Evolutionary conservation across 1,284 basidiomycete genomes (phyloP), one percentile per base, ranked within the genome.

Genomic region (Ceratobasidium sp.): DNA sequence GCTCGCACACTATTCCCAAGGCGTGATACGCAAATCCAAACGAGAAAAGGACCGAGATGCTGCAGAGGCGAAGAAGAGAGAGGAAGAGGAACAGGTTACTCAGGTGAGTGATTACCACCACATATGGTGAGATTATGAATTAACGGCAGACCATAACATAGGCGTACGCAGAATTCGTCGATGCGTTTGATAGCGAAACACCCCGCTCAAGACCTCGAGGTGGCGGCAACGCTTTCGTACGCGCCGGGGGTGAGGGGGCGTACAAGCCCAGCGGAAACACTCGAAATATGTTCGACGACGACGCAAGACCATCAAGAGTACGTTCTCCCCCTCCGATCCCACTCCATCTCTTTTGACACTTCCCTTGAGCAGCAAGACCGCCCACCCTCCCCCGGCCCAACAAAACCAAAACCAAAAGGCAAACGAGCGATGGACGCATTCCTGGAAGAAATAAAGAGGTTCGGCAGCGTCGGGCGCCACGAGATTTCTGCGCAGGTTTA

Each of bases 341-440:
- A 2, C 40, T 18, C 56, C 44, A n/a, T 39, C 18, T 60, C 20
- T 60, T 26, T 46, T 44, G 63, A 53, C 18, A 5, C 26, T 39
- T 42, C 39, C 40, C 40, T 55, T 13, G 40, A 73, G 78, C 26
- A 53, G 42, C 46, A 79, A 91, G 72, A 78, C 88, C 88, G 88
- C 0, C 86, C 90, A 0, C 92, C 93, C 39, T 90, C 92, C 2
- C 83, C 88, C 2, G 82, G 83, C 68, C 86, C 83, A 28, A 88
- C 91, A 0, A 94, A 90, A 82, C 91, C 93, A 0, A 96, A 94
- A 82, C 91, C 93, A 0, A 96, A 94, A 84, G 97, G 97, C 7
- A 97, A 95, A 84, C 91, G 96, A 64, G 95, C 94, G 0, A 98
- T 98, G 95, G 96, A 97, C 84, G 86, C 91, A 2, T 98, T 98